Evolutionary conservation across 2,329 filamentous ascomycete species (phyloP), one percentile per base, ranked within the genome.

Genomic region (Neospermospora avenae): DNA sequence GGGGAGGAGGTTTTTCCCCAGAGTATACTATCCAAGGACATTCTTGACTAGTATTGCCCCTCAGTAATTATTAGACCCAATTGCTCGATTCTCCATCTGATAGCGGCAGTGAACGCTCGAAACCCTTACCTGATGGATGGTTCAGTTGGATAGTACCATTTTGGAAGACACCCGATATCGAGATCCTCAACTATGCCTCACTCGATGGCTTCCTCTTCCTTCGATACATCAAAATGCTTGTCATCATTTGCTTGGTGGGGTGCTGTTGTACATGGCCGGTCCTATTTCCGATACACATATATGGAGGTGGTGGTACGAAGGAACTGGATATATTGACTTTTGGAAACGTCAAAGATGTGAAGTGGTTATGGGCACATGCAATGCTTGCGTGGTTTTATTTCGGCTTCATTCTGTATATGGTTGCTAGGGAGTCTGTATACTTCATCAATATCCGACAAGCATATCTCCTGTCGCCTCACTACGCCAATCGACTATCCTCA

Each of bases 361-460:
- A 77, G 63, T 79, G 79, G 66, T 81, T 80, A 69, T 89, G 83
- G 69, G 84, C 84, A 0, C 85, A 88, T 72, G 79, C 81, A 14
- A 77, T 83, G 49, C 72, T 86, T 37, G 83, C 84, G 3, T 88
- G 85, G 80, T 74, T 88, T 57, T 89, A 84, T 69, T 82, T 88
- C 67, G 77, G 76, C 39, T 88, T 88, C 69, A 77, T 89, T 58
- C 81, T 89, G 71, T 87, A 84, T 72, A 84, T 84, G 69, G 79
- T 89, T 51, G 85, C 84, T 18, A 78, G 86, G 53, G 86, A 89
- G 72, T 81, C 80, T 67, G 80, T 89, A 56, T 89, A 82, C 77
- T 87, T 84, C 68, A 86, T 89, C 74, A 88, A 87, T 64, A 72
- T 89, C 57, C 83, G 86, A 58, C 86, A 89, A 74, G 86, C 86